phyloP scores from a whole-genome alignment of 345 rosid species.

The Acer saccharum region DNA sequence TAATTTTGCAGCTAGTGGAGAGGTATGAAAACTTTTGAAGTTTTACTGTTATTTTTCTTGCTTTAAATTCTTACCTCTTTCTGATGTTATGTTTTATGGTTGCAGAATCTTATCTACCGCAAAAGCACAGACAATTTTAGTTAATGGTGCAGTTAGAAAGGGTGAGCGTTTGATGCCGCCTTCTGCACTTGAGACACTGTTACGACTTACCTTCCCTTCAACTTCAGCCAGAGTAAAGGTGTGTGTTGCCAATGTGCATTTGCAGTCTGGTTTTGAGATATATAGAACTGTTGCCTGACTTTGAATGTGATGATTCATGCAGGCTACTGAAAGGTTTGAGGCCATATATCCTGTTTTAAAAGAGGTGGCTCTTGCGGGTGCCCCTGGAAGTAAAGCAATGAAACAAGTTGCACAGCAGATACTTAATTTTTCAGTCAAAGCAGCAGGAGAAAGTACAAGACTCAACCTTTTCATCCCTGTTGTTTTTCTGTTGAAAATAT shows the following conservation, averaged over 20 bases:
- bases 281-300: constrained; percentile 12
- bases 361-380: constrained; percentile 76
- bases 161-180: constrained; percentile 79
- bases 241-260: constrained; percentile 16
- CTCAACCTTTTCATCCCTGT: neutral
- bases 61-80: neutral
- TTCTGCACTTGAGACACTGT: constrained; percentile 55
- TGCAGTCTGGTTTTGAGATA: neutral
- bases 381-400: constrained; percentile 75
- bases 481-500: neutral
- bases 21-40: constrained; percentile 26
- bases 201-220: constrained; percentile 66
- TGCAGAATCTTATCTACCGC: constrained; percentile 62
- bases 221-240: constrained; percentile 71
- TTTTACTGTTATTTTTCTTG: constrained; percentile 6
- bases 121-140: constrained; percentile 64
- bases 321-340: constrained; percentile 87
- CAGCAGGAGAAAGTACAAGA: constrained; percentile 68
- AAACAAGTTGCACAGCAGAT: constrained; percentile 69
- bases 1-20: constrained; percentile 62
- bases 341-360: constrained; percentile 58
- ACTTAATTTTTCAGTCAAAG: constrained; percentile 51
- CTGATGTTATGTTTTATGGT: neutral
- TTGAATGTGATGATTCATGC: constrained; percentile 21
- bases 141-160: constrained; percentile 67